Base-by-base conservation (phyloP, 768 basidiomycete genomes). In the Xanthoconium purpureum region DNA sequence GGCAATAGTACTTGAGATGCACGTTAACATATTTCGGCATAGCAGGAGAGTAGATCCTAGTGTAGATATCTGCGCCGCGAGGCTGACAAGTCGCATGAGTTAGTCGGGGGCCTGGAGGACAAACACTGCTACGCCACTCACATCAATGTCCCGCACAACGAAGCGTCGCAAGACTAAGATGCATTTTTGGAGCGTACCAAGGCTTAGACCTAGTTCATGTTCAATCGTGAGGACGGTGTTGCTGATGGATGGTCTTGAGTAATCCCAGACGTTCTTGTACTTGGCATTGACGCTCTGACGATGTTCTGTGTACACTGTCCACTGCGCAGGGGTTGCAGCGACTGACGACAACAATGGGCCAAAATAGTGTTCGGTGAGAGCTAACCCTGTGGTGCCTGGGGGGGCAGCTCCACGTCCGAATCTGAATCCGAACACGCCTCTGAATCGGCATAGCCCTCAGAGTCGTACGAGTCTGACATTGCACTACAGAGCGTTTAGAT, bases 11-110 rank as follows among this genome's bases (percentile, higher is more conserved):
- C 37, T 54, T 54, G 38, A 64, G n/a, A 17, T 61, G 63, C 13
- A 61, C 55, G 18, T 61, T 60, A 36, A 64, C 52, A 43, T 54
- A 64, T 28, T 49, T 53, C 3, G 63, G 57, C 15, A 52, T 24
- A 2, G 57, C 37, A 0, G 45, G 56, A 1, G 59, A 64, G 38
- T 54, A 54, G 38, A 61, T 48, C 29, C 52, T 47, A 20, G 44
- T 43, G 4, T n/a, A 15, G 0, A 32, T 45, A 11, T 60, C 56
- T 38, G 57, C 38, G 15, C 52, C 5, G 15, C 54, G 54, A 14
- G 52, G 43, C 43, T 55, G 29, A n/a, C n/a, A n/a, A n/a, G n/a
- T n/a, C n/a, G 17, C 3, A 11, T 30, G 15, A 14, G 6, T 5
- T 20, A 18, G 3, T 24, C 14, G n/a, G n/a, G n/a, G n/a, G n/a